Evolutionary conservation across 345 rosid species (phyloP).

Genomic region (Rhizophora apiculata): DNA sequence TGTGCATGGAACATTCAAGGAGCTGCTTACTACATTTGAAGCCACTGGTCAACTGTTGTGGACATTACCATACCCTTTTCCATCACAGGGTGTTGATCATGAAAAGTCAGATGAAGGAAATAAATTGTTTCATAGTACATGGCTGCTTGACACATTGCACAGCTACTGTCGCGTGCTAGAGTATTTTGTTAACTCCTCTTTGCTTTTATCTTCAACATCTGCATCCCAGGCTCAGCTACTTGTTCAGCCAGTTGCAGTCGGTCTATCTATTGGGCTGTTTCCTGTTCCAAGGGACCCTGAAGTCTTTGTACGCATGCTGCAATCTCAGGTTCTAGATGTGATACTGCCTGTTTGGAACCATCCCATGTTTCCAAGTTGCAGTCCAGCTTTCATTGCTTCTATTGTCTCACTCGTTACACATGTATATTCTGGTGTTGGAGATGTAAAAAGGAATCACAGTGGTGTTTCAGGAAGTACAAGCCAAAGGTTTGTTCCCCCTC

Average conservation of each 20-base stretch:
- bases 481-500: slow-evolving; percentile 74
- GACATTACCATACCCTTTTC: slow-evolving; percentile 59
- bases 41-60: slow-evolving; percentile 92
- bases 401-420: slow-evolving; percentile 73
- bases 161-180: slow-evolving; percentile 74
- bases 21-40: slow-evolving; percentile 87
- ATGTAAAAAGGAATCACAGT: slow-evolving; percentile 65
- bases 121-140: slow-evolving; percentile 53
- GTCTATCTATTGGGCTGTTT: slow-evolving; percentile 84
- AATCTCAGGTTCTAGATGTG: slow-evolving; percentile 87
- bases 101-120: slow-evolving; percentile 69
- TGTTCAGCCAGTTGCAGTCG: slow-evolving; percentile 81
- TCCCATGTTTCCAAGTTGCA: slow-evolving; percentile 69
- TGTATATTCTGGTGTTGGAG: slow-evolving; percentile 84
- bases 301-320: slow-evolving; percentile 75
- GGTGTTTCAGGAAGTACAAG: slow-evolving; percentile 62
- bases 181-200: slow-evolving; percentile 77
- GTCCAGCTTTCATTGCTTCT: slow-evolving; percentile 69
- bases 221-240: slow-evolving; percentile 84
- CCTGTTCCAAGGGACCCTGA: slow-evolving; percentile 95
- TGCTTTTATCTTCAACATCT: slow-evolving; percentile 63
- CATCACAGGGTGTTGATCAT: slow-evolving; percentile 48
- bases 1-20: slow-evolving; percentile 87
- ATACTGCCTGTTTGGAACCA: slow-evolving; percentile 89
- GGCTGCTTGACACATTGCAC: slow-evolving; percentile 84